phyloP scores from a whole-genome alignment of 345 rosid genomes.

The Rhodamnia argentea region DNA sequence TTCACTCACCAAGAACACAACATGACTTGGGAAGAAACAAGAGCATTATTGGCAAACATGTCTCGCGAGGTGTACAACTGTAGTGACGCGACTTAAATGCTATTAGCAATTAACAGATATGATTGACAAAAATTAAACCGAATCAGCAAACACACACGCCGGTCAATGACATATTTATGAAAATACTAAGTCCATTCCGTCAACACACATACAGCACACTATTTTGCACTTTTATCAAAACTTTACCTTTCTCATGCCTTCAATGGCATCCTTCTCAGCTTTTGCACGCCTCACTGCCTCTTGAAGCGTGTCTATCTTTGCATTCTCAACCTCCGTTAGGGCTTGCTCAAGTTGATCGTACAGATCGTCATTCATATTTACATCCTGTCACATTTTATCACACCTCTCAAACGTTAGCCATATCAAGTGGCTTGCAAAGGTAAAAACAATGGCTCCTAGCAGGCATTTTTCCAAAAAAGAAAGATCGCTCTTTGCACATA shows the following conservation, averaged over 20 bases:
- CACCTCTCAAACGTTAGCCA: neutral
- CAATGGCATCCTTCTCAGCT: conserved; percentile 63
- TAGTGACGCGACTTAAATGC: neutral
- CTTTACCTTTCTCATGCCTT: conserved; percentile 57
- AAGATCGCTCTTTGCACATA: conserved; percentile 18
- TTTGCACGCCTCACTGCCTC: conserved; percentile 53
- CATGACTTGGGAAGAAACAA: neutral
- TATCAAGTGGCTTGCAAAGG: neutral
- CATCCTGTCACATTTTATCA: conserved; percentile 47
- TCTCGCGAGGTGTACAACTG: neutral
- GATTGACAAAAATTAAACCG: neutral
- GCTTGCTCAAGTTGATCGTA: conserved; percentile 43
- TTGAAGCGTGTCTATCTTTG: conserved; percentile 44
- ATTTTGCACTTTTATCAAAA: neutral
- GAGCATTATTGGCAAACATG: neutral
- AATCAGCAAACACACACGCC: neutral
- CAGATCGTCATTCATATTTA: conserved; percentile 31
- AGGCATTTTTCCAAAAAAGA: neutral
- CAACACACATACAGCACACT: neutral
- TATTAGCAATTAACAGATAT: neutral
- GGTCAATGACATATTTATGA: neutral
- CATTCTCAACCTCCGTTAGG: conserved; percentile 47
- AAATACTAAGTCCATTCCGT: neutral
- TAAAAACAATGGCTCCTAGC: neutral
- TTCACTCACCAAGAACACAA: neutral